phyloP scores from a whole-genome alignment of 2,329 filamentous ascomycete species.

The Aplosporella prunicola region DNA sequence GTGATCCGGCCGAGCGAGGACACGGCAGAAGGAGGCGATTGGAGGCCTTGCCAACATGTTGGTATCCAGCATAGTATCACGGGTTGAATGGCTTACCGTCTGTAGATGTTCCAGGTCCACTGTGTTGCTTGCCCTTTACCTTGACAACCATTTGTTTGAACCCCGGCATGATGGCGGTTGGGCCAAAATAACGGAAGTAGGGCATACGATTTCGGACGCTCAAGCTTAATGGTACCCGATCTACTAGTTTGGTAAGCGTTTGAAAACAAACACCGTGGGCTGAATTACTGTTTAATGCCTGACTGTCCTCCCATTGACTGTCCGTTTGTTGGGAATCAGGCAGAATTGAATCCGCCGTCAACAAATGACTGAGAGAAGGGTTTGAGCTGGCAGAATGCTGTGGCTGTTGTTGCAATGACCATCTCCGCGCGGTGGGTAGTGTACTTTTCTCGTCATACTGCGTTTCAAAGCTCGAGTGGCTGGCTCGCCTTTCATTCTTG shows the following conservation, averaged over 20 bases:
- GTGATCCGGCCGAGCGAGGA: constrained; percentile 4
- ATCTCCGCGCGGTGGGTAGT: too few species aligned
- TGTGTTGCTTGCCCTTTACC: constrained; percentile 56
- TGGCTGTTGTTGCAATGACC: too few species aligned
- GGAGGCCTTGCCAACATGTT: constrained; percentile 15
- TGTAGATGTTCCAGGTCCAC: constrained; percentile 49
- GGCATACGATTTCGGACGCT: constrained; percentile 60
- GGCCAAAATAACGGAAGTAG: constrained; percentile 85
- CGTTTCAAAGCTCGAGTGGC: too few species aligned
- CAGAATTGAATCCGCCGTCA: too few species aligned
- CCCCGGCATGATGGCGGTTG: constrained; percentile 81
- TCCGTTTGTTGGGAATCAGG: too few species aligned
- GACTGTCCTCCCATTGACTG: too few species aligned
- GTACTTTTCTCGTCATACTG: too few species aligned
- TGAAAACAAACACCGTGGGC: too few species aligned
- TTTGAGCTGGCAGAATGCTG: too few species aligned
- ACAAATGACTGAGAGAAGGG: too few species aligned
- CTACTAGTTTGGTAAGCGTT: constrained; percentile 16
- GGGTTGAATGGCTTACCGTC: constrained; percentile 25
- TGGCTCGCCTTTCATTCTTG: neutral
- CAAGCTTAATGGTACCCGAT: constrained; percentile 23
- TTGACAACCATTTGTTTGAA: constrained; percentile 89
- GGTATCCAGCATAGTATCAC: neutral
- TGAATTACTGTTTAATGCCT: too few species aligned
- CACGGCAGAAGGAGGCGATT: constrained; percentile 19